Conservation (phyloP, 2,329 filamentous ascomycete species). For the Ophiostoma montium region DNA sequence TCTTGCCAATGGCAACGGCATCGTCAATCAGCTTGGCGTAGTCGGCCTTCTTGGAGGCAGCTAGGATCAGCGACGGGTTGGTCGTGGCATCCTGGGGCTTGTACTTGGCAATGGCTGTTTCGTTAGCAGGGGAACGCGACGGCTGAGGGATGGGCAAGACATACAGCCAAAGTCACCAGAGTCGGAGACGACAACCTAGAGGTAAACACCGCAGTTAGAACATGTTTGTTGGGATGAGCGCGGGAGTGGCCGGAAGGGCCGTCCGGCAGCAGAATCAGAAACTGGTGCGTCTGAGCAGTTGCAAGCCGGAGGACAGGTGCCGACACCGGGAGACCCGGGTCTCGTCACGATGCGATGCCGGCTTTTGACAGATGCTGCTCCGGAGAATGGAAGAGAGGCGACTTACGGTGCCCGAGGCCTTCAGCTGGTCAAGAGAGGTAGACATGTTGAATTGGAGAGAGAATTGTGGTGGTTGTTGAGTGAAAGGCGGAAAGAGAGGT, state of each 20-base stretch:
- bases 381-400: neutral
- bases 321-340: too few species aligned
- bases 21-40: conserved; percentile 85
- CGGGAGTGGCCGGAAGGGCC: neutral
- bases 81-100: conserved; percentile 99
- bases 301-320: neutral
- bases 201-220: conserved; percentile 13
- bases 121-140: too few species aligned
- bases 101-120: conserved; percentile 95
- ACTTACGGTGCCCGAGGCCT: conserved; percentile 90
- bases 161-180: conserved; percentile 78
- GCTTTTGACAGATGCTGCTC: neutral
- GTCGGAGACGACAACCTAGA: conserved; percentile 85
- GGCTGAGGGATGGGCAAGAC: conserved; percentile 21
- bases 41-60: conserved; percentile 94
- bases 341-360: neutral
- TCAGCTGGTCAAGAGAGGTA: conserved; percentile 89
- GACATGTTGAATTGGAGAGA: conserved; percentile 43
- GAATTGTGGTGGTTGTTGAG: conserved; percentile 8
- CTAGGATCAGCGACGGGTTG: conserved; percentile 97
- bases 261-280: neutral
- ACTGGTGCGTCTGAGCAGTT: too few species aligned
- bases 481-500: neutral
- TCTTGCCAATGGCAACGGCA: conserved; percentile 77
- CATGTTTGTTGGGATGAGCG: neutral